A percentile compares a stretch with the other conserved stretches of the same genome.
phyloP scores from a whole-genome alignment of 1,284 basidiomycete species.

The Anthracocystis panici-leucophaei region DNA sequence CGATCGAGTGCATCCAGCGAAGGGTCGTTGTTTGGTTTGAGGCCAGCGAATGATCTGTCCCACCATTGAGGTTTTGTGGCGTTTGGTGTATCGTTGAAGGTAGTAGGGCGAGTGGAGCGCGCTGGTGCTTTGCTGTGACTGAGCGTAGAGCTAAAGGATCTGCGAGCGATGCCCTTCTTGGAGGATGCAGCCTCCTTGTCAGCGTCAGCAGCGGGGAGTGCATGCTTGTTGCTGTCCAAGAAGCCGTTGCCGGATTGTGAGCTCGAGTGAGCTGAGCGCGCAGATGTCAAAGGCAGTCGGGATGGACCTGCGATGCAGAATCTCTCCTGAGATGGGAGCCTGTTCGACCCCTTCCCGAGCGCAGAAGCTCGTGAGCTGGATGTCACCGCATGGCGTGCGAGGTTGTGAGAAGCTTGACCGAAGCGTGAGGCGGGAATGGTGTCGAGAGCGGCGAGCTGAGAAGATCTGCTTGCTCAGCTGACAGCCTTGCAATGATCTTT shows the following conservation, averaged over 20 bases:
- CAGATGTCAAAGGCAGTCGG: constrained; percentile 7
- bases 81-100: not conserved
- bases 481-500: constrained; percentile 32
- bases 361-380: constrained; percentile 21
- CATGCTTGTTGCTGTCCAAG: constrained; percentile 13
- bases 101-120: constrained; percentile 1
- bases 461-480: constrained; percentile 39
- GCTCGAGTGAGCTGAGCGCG: constrained; percentile 29
- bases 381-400: constrained; percentile 42
- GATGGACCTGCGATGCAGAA: constrained; percentile 38
- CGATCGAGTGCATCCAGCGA: constrained; percentile 26
- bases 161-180: not conserved
- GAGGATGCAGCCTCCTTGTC: constrained; percentile 10
- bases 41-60: constrained; percentile 4
- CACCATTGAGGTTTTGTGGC: constrained; percentile 28
- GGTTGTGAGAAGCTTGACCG: constrained; percentile 24
- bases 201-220: not conserved
- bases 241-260: constrained; percentile 17
- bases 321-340: constrained; percentile 20
- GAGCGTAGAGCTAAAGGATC: constrained; percentile 17
- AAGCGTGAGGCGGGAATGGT: constrained; percentile 38
- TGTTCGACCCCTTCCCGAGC: constrained; percentile 1
- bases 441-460: constrained; percentile 7
- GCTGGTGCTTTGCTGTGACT: constrained; percentile 9
- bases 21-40: not conserved